These are phyloP conservation scores for Casaregolazyma lundiana DNA, from an alignment of 1,139 yeast species.

Conservation along the genomic window DNA sequence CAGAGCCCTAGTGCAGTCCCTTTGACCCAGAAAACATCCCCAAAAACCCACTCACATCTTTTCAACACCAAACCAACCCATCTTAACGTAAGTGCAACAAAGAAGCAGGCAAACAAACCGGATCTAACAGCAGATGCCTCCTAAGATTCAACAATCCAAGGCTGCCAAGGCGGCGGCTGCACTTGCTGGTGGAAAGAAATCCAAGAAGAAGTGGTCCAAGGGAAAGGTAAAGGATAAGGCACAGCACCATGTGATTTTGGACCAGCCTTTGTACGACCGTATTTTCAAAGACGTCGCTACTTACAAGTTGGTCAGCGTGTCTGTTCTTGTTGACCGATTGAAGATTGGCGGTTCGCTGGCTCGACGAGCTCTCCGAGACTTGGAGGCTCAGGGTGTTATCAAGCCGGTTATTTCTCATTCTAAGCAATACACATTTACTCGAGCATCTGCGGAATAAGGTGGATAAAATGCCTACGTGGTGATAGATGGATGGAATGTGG, in stretches of 20 bases:
- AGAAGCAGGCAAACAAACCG: background rate
- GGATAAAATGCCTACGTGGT: background rate
- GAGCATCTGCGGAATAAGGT: constrained; percentile 17
- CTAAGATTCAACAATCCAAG: constrained; percentile 98
- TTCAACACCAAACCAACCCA: constrained; percentile 10
- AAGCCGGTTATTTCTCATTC: constrained; percentile 94
- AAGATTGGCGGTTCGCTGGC: constrained; percentile 99
- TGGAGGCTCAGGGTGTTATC: constrained; percentile 93
- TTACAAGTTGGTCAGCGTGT: constrained; percentile 96
- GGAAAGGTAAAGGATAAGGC: constrained; percentile 99
- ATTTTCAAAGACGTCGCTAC: constrained; percentile 99
- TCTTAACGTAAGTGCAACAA: constrained; percentile 1
- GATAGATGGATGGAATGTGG: background rate
- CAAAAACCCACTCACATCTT: constrained; percentile 6
- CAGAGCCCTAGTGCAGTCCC: constrained; percentile 1
- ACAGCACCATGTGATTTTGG: constrained; percentile 94
- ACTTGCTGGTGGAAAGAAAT: constrained; percentile 99
- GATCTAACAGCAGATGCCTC: constrained; percentile 62
- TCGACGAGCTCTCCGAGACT: constrained; percentile 94
- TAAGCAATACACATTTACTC: constrained; percentile 86
- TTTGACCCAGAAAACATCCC: background rate
- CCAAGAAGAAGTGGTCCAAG: constrained; percentile 99
- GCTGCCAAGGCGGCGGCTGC: constrained; percentile 99
- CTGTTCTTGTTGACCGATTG: constrained; percentile 98
- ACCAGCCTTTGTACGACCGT: constrained; percentile 99